Evolutionary conservation across 306 rosid species (phyloP).

Genomic region (Castanopsis chinensis): DNA sequence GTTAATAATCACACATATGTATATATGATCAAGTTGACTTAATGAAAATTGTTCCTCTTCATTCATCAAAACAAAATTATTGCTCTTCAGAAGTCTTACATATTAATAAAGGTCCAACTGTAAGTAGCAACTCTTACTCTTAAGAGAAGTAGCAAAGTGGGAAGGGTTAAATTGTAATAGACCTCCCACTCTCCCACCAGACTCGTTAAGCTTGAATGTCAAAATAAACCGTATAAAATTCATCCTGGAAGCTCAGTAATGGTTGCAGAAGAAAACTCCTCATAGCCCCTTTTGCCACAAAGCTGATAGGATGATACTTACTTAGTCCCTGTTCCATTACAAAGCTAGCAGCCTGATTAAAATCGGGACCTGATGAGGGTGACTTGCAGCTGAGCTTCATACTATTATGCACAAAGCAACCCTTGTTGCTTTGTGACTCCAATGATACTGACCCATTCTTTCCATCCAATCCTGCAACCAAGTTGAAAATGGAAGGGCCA

Average conservation of each 20-base stretch:
- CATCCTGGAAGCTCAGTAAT: slow-evolving; percentile 61
- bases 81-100: too few relatives aligned
- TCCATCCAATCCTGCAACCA: slow-evolving; percentile 70
- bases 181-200: neutral
- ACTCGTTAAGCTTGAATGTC: slow-evolving; percentile 38
- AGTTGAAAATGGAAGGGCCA: slow-evolving; percentile 36
- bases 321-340: slow-evolving; percentile 37
- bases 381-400: slow-evolving; percentile 59
- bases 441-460: slow-evolving; percentile 46
- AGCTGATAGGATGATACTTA: slow-evolving; percentile 71
- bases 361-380: slow-evolving; percentile 14
- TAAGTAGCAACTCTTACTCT: too few relatives aligned
- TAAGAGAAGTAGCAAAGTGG: too few relatives aligned
- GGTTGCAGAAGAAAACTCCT: slow-evolving; percentile 73
- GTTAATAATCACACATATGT: too few relatives aligned
- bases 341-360: slow-evolving; percentile 66
- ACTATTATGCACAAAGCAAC: slow-evolving; percentile 55
- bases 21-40: too few relatives aligned
- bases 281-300: slow-evolving; percentile 59
- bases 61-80: too few relatives aligned
- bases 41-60: too few relatives aligned
- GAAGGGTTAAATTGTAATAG: neutral
- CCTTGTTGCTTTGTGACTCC: slow-evolving; percentile 47
- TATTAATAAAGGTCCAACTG: too few relatives aligned
- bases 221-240: slow-evolving; percentile 71